A percentile compares a stretch with the other conserved stretches of the same genome.
Conservation (phyloP, 176 grass and related monocot species). For the Thinopyrum elongatum region DNA sequence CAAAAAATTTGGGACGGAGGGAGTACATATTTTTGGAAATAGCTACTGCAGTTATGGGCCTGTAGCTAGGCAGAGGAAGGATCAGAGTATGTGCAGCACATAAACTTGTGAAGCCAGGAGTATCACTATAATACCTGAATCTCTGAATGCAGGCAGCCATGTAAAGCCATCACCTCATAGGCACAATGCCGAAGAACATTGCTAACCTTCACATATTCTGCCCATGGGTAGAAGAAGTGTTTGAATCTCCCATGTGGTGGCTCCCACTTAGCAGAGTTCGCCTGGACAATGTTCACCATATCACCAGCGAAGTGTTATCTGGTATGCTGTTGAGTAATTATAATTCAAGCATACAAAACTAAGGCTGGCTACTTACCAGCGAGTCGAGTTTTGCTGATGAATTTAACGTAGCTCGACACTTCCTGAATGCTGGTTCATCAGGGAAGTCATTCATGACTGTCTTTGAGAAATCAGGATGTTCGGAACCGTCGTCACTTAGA, state of each 20-base stretch:
- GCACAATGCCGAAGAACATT: constrained; percentile 64
- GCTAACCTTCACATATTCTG: constrained; percentile 62
- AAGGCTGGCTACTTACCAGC: constrained; percentile 39
- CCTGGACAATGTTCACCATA: constrained; percentile 35
- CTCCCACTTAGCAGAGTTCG: constrained; percentile 86
- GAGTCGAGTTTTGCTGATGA: constrained; percentile 70
- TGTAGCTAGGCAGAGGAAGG: background rate
- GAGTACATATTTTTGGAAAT: background rate
- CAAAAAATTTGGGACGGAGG: too few species aligned
- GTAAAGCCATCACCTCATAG: constrained; percentile 83
- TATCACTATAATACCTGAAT: constrained; percentile 63
- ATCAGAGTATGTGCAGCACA: background rate
- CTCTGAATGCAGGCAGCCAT: constrained; percentile 77
- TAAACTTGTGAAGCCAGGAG: background rate
- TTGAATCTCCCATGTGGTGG: constrained; percentile 79
- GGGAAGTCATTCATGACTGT: constrained; percentile 69
- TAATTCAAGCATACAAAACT: background rate
- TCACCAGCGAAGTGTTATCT: background rate
- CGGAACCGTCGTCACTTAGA: constrained; percentile 56
- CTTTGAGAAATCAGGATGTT: constrained; percentile 72
- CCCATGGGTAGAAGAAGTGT: constrained; percentile 74
- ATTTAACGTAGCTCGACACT: constrained; percentile 64
- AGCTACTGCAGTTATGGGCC: background rate
- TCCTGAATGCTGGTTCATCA: constrained; percentile 67
- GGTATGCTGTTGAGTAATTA: background rate